These are phyloP conservation scores for Solanum hybrid DNA, from an alignment of 305 asterid species.

Conservation along the genomic window DNA sequence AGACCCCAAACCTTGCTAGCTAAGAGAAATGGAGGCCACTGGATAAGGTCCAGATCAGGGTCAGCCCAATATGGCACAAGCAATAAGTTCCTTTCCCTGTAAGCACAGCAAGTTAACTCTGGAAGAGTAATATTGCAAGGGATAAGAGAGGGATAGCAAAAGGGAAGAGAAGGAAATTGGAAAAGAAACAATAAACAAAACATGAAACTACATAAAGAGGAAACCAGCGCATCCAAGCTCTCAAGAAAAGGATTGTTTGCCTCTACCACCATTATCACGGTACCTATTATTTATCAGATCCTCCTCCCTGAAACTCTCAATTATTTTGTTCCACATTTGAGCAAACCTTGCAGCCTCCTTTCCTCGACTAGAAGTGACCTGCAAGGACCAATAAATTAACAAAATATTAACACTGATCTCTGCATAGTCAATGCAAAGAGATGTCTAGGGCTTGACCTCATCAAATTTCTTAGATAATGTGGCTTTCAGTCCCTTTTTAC, in stretches of 20 bases:
- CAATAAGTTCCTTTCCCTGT: slow-evolving; percentile 85
- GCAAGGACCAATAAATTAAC: slow-evolving; percentile 24
- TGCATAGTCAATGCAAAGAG: slow-evolving; percentile 6
- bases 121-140: neutral
- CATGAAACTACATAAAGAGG: neutral
- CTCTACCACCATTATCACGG: neutral
- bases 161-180: neutral
- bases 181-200: neutral
- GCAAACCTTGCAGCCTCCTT: slow-evolving; percentile 87
- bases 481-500: slow-evolving; percentile 69
- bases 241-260: neutral
- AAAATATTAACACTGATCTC: slow-evolving; percentile 2
- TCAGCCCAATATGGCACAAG: slow-evolving; percentile 96
- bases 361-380: slow-evolving; percentile 71
- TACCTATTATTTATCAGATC: slow-evolving; percentile 82
- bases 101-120: neutral
- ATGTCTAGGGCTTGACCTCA: slow-evolving; percentile 41
- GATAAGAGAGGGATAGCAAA: neutral
- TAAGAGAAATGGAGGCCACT: slow-evolving; percentile 98
- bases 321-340: slow-evolving; percentile 96
- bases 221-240: neutral
- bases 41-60: slow-evolving; percentile 81
- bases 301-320: slow-evolving; percentile 96
- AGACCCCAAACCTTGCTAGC: slow-evolving; percentile 80
- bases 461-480: slow-evolving; percentile 66